A percentile compares a stretch with the other conserved stretches of the same genome.
These are phyloP conservation scores for Cryomyces antarcticus DNA, from an alignment of 495 filamentous ascomycete species.

Conservation along the genomic window DNA sequence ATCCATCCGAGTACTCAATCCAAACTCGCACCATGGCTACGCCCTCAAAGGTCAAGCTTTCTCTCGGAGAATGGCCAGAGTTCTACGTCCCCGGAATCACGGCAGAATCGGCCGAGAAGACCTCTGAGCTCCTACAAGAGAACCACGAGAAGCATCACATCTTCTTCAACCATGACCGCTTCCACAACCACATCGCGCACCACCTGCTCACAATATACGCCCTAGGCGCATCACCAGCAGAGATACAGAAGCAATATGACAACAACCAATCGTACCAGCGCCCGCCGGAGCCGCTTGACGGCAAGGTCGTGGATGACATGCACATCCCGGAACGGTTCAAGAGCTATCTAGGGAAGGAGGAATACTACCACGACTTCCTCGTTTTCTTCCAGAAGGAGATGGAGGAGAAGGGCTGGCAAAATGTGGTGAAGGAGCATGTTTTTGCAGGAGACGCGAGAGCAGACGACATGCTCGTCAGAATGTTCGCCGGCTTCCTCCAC, in stretches of 20 bases:
- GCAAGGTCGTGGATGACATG: conserved; percentile 29
- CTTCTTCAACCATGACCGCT: conserved; percentile 50
- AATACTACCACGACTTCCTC: conserved; percentile 47
- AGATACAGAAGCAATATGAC: conserved; percentile 37
- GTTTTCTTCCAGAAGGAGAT: conserved; percentile 57
- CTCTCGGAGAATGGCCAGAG: conserved; percentile 33
- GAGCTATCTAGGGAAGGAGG: conserved; percentile 27
- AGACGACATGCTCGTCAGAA: conserved; percentile 37
- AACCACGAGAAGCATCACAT: conserved; percentile 60
- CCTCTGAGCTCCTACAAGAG: conserved; percentile 46
- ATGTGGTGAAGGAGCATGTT: conserved; percentile 40
- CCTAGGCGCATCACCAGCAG: conserved; percentile 38
- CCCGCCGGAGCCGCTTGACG: conserved; percentile 19
- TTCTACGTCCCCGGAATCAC: conserved; percentile 29
- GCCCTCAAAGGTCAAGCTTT: conserved; percentile 37
- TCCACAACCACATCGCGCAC: conserved; percentile 49
- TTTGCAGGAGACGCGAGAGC: conserved; percentile 40
- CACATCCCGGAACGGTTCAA: conserved; percentile 29
- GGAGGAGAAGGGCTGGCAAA: conserved; percentile 32
- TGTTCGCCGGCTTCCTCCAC: conserved; percentile 48
- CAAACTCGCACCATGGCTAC: conserved; percentile 35
- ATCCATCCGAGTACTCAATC: not conserved
- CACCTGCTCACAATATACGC: conserved; percentile 56
- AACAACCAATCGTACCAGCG: conserved; percentile 43
- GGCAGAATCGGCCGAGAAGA: conserved; percentile 35